Percentiles rank a stretch among this genome's conserved stretches.
phyloP scores from a whole-genome alignment of 2,329 filamentous ascomycete species.

The Calycina herbarum region DNA sequence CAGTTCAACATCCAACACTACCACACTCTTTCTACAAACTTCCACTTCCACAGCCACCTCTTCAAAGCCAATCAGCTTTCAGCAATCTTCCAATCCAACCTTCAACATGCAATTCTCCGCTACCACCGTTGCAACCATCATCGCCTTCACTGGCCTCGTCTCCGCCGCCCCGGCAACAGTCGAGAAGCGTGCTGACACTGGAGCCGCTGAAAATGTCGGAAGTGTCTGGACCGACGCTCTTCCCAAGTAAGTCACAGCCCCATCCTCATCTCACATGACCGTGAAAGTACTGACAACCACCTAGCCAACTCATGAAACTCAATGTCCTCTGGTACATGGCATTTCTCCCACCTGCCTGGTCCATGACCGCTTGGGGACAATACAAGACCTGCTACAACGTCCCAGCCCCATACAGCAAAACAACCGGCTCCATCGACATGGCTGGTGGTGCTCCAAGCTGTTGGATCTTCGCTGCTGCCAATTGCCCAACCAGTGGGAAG shows the following conservation, averaged over 20 bases:
- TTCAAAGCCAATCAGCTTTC: neutral
- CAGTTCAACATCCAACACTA: neutral
- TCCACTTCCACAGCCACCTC: neutral
- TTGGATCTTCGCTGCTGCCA: constrained; percentile 3
- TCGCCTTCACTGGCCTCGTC: neutral
- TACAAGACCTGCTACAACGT: constrained; percentile 10
- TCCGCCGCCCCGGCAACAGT: neutral
- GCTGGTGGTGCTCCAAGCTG: neutral
- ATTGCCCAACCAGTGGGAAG: neutral
- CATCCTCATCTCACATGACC: neutral
- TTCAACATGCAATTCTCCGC: constrained; percentile 14
- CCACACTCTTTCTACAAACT: neutral
- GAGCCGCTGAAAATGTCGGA: neutral
- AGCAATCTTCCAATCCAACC: constrained; percentile 5
- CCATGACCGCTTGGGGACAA: constrained; percentile 9
- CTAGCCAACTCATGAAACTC: constrained; percentile 9
- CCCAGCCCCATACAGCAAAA: neutral
- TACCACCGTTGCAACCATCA: constrained; percentile 9
- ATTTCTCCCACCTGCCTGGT: neutral
- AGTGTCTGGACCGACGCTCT: neutral
- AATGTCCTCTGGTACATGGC: constrained; percentile 10
- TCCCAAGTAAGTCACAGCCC: neutral
- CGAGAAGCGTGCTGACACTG: neutral
- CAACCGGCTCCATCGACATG: constrained; percentile 8
- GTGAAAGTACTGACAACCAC: neutral